These are phyloP conservation scores for Sparassis latifolia DNA, from an alignment of 1,284 basidiomycete species.

Conservation along the genomic window DNA sequence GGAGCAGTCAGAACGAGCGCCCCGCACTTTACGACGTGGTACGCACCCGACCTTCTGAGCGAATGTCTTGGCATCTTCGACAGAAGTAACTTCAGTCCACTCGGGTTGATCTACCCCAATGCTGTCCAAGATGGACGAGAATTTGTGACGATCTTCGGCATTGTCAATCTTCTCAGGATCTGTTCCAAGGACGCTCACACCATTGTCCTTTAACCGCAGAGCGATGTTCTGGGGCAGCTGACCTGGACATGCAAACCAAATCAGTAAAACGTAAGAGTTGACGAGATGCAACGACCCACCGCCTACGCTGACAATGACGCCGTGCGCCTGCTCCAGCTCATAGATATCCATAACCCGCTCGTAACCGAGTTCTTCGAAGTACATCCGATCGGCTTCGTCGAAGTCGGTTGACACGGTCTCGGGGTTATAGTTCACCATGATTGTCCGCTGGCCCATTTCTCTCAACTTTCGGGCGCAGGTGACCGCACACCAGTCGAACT, in stretches of 20 bases:
- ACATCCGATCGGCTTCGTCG: conserved; percentile 96
- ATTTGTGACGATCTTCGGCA: conserved; percentile 99
- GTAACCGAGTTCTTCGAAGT: conserved; percentile 98
- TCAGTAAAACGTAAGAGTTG: background rate
- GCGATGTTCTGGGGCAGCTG: conserved; percentile 99
- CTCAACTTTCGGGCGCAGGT: conserved; percentile 92
- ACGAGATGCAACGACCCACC: conserved; percentile 42
- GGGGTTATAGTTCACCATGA: conserved; percentile 99
- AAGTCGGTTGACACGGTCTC: conserved; percentile 99
- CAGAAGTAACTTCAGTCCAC: conserved; percentile 88
- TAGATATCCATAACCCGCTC: conserved; percentile 99
- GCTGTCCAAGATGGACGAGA: conserved; percentile 92
- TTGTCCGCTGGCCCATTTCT: conserved; percentile 88
- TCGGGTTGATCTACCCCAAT: conserved; percentile 97
- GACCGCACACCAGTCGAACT: conserved; percentile 99
- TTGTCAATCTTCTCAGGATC: conserved; percentile 94
- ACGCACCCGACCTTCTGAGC: conserved; percentile 76
- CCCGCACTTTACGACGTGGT: background rate
- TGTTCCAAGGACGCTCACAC: conserved; percentile 93
- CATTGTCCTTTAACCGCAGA: conserved; percentile 85
- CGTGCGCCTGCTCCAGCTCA: conserved; percentile 88
- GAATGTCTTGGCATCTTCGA: conserved; percentile 90
- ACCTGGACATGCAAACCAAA: conserved; percentile 36
- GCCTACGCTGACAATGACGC: conserved; percentile 95
- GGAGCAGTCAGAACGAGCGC: background rate